Evolutionary conservation across 1,139 yeast genomes (phyloP), one percentile per base, ranked within the genome.

Genomic region (Kurtzmaniella natalensis): DNA sequence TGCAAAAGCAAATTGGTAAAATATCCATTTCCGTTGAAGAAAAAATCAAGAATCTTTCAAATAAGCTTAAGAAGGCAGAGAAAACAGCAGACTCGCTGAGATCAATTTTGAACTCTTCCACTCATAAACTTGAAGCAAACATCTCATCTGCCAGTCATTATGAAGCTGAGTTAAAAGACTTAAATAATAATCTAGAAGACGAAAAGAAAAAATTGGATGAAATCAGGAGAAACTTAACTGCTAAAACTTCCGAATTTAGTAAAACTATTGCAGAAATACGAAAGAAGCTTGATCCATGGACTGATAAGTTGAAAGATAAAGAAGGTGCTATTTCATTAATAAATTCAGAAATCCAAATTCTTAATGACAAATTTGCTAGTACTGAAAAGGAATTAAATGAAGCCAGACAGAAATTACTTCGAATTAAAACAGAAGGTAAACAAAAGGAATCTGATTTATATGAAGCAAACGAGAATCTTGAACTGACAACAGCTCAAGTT

Each of bases 211-310:
- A 62, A 24, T 61, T 92, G 17, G 82, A 77, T 38, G 70, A 70
- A 25, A 80, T 89, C 14, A 78, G 92, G 48, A 49, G 68, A 8
- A 76, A 76, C 20, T 66, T 92, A 36, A 78, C 87, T 11, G 81
- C 78, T 35, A 86, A 87, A 50, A 92, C 94, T 0, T 72, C 79
- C 10, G 75, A 61, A 2, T 73, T 78, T 39, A 75, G 87, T 0
- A 70, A 69, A 14, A 70, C 82, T 48, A 80, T 87, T 35, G 86
- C 79, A 45, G 46, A 51, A 5, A 60, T 80, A 26, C 94, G 86
- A 48, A 69, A 68, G 7, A 67, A 80, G 41, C 59, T 88, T 7
- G 92, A 85, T 42, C 98, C 98, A 0, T 88, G 95, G 94, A 78
- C 77, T 40, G 79, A 73, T 23, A 73, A 78, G 44, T 64, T 88